Conservation (phyloP, 2,329 filamentous ascomycete genomes). For the Talaromyces sp. region DNA sequence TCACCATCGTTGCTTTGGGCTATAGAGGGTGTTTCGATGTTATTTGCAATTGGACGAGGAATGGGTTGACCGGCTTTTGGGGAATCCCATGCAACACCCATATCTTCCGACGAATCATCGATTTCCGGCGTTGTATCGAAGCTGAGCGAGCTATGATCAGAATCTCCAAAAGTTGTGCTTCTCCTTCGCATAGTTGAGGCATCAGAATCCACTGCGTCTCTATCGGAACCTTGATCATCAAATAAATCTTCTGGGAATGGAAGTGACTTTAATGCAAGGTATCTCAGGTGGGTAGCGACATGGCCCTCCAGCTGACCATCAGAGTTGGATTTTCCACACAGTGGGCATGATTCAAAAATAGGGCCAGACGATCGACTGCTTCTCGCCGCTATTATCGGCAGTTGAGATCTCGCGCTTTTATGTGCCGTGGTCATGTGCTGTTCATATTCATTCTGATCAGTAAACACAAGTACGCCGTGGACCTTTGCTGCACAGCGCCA, state of each 20-base stretch:
- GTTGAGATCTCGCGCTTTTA: constrained; percentile 2
- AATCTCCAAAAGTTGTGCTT: neutral
- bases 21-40: neutral
- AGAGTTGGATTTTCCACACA: neutral
- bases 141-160: neutral
- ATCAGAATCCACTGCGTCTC: neutral
- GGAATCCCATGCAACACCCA: neutral
- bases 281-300: constrained; percentile 5
- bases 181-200: neutral
- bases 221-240: neutral
- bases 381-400: neutral
- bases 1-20: neutral
- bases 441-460: neutral
- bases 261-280: constrained; percentile 8
- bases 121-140: neutral
- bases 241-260: neutral
- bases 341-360: constrained; percentile 6
- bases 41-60: neutral
- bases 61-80: neutral
- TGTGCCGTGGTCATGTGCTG: constrained; percentile 1
- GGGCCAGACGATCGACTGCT: constrained; percentile 1
- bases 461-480: constrained; percentile 2
- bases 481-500: constrained; percentile 8
- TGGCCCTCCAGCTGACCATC: constrained; percentile 1
- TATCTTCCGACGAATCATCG: neutral